Base-by-base conservation (phyloP, 768 basidiomycete species). In the Collybia mongolica region DNA sequence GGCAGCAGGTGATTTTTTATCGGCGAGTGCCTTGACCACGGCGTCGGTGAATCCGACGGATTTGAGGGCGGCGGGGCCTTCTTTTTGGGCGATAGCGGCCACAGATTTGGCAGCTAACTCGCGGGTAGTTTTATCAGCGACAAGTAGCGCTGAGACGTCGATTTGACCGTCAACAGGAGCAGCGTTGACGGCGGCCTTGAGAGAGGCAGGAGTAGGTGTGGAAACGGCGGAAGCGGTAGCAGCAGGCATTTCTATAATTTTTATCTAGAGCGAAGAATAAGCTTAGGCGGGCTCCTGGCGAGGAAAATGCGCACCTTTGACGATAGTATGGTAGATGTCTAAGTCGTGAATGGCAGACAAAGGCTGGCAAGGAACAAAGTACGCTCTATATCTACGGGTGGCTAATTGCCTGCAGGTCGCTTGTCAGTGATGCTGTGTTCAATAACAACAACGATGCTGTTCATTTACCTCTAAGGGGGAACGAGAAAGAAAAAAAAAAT, bases 1-100 rank as follows among this genome's bases (percentile, higher is more conserved):
- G 56, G 88, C 82, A 54, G 86, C 88, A 46, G 93, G 86, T 15
- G 88, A 90, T 77, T 95, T 97, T 83, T 98, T 98, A 84, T 97
- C 93, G 70, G 76, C 77, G 56, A 97, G 84, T 46, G 92, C 93
- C 77, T 88, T 90, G 69, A 91, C 61, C 55, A 83, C 69, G 60
- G 90, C 88, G 48, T 85, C 86, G 32, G 72, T 72, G 72, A 95
- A 87, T 55, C 79, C 84, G 54, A 82, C 72, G 54, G 83, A 75
- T 53, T 77, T 74, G 65, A 97, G 81, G 67, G 83, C 84, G 53
- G 82, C 72, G 56, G 90, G 88, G 65, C 93, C 93, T 50, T 90
- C 82, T 73, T 91, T 91, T 84, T 92, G 82, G 58, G 82, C 84
- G 66, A 81, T 72, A 52, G 85, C 80, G 57, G 83, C 87, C 58